A percentile compares a stretch with the other conserved stretches of the same genome.
These are phyloP conservation scores for Synchytrium microbalum DNA, from an alignment of 371 early-diverging fungal genomes.

Conservation along the genomic window DNA sequence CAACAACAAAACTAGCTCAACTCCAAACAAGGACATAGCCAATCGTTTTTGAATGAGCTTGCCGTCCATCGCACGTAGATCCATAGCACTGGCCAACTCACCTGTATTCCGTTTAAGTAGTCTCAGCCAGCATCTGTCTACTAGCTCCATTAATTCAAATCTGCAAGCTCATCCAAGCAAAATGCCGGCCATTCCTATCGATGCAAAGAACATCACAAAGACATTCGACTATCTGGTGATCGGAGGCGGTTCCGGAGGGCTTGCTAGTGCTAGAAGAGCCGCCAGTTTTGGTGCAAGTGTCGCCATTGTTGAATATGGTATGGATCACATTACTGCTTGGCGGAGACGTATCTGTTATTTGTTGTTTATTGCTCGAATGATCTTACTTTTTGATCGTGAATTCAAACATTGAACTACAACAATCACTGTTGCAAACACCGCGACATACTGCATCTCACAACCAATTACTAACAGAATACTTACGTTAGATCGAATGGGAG, in stretches of 20 bases:
- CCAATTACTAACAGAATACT: too few relatives aligned
- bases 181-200: neutral
- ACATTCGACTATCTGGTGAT: slow-evolving; percentile 83
- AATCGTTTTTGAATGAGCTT: too few relatives aligned
- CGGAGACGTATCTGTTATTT: neutral
- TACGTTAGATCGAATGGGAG: slow-evolving; percentile 44
- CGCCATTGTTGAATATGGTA: slow-evolving; percentile 77
- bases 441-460: too few relatives aligned
- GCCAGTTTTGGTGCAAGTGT: slow-evolving; percentile 86
- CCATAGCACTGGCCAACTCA: too few relatives aligned
- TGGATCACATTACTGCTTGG: slow-evolving; percentile 3
- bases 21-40: too few relatives aligned
- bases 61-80: too few relatives aligned
- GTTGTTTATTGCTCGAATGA: neutral
- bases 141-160: too few relatives aligned
- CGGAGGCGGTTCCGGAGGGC: slow-evolving; percentile 66
- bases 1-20: too few relatives aligned
- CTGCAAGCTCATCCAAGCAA: too few relatives aligned
- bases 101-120: too few relatives aligned
- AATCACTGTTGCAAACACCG: too few relatives aligned
- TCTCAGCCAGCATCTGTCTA: too few relatives aligned
- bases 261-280: slow-evolving; percentile 92
- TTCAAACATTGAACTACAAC: neutral
- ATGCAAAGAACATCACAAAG: neutral
- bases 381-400: slow-evolving; percentile 5